A percentile compares a stretch with the other conserved stretches of the same genome.
Evolutionary conservation across 2,329 filamentous ascomycete species (phyloP).

Genomic region (Tolypocladium pustulatum): DNA sequence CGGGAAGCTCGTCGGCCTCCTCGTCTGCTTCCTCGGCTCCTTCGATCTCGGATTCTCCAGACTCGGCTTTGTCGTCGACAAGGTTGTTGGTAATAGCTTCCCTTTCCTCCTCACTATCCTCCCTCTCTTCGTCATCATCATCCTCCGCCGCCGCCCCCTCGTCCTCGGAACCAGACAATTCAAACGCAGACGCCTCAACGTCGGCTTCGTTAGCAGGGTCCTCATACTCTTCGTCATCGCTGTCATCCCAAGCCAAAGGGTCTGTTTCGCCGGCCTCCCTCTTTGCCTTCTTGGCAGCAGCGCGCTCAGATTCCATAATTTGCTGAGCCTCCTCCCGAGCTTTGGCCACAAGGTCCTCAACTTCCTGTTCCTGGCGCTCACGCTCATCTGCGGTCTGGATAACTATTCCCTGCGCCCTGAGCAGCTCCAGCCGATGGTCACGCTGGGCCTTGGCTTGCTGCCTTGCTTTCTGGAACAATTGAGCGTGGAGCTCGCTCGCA

Average conservation of each 20-base stretch:
- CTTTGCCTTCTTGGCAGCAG: conserved; percentile 56
- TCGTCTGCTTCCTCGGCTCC: conserved; percentile 25
- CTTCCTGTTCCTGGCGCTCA: conserved; percentile 67
- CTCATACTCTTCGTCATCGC: conserved; percentile 41
- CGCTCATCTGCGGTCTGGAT: conserved; percentile 82
- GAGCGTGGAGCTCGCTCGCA: conserved; percentile 55
- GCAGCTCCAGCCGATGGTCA: conserved; percentile 62
- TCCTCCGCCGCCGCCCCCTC: conserved; percentile 22
- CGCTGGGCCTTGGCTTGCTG: conserved; percentile 72
- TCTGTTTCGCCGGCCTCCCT: conserved; percentile 36
- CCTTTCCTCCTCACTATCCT: conserved; percentile 22
- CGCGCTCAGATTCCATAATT: conserved; percentile 68
- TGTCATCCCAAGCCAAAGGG: conserved; percentile 45
- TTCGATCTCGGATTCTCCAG: conserved; percentile 14
- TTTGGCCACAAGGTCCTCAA: conserved; percentile 81
- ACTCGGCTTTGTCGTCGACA: conserved; percentile 29
- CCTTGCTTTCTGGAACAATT: conserved; percentile 60
- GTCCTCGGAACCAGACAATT: conserved; percentile 35
- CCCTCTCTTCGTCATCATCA: conserved; percentile 25
- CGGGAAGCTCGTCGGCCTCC: conserved; percentile 27
- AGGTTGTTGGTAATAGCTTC: conserved; percentile 20
- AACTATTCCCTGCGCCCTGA: conserved; percentile 69
- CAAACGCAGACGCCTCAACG: conserved; percentile 26
- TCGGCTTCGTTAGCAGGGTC: conserved; percentile 26
- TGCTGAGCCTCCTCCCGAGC: conserved; percentile 67